phyloP scores from a whole-genome alignment of 78 protist species.

The Speleostelium caveatum region DNA sequence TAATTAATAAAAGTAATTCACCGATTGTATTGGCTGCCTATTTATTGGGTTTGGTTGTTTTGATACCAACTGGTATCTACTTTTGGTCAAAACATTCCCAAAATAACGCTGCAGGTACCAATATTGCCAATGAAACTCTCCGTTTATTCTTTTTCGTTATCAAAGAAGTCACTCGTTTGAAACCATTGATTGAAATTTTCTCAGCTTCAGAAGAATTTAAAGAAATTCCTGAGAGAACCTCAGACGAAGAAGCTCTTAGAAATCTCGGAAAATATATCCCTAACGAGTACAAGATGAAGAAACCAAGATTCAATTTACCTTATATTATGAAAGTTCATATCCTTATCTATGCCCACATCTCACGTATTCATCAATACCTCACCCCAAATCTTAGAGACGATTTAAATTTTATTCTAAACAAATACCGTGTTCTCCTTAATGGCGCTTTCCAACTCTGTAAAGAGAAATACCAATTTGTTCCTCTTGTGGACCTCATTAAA shows the following conservation, averaged over 20 bases:
- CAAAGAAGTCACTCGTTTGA: constrained; percentile 31
- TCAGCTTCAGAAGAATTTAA: constrained; percentile 48
- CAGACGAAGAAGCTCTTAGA: constrained; percentile 68
- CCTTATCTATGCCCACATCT: constrained; percentile 60
- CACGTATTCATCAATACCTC: constrained; percentile 34
- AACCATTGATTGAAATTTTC: constrained; percentile 49
- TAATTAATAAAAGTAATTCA: constrained; percentile 59
- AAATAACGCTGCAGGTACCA: background rate
- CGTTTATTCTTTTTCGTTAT: constrained; percentile 44
- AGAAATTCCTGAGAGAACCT: constrained; percentile 33
- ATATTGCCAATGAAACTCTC: constrained; percentile 18
- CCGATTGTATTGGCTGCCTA: constrained; percentile 62
- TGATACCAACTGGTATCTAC: constrained; percentile 42
- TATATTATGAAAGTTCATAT: constrained; percentile 37
- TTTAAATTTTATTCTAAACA: constrained; percentile 11
- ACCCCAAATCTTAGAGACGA: constrained; percentile 31
- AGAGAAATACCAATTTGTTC: constrained; percentile 31
- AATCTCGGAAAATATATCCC: constrained; percentile 20
- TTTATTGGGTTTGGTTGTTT: constrained; percentile 50
- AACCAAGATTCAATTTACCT: constrained; percentile 33
- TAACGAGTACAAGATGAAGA: constrained; percentile 35
- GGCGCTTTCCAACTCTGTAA: constrained; percentile 56
- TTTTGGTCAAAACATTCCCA: constrained; percentile 31
- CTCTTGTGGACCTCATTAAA: constrained; percentile 17
- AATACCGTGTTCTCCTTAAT: constrained; percentile 17